A percentile compares a stretch with the other conserved stretches of the same genome.
These are phyloP conservation scores for Dichomitus squalens DNA, from an alignment of 1,284 basidiomycete species.

Conservation along the genomic window DNA sequence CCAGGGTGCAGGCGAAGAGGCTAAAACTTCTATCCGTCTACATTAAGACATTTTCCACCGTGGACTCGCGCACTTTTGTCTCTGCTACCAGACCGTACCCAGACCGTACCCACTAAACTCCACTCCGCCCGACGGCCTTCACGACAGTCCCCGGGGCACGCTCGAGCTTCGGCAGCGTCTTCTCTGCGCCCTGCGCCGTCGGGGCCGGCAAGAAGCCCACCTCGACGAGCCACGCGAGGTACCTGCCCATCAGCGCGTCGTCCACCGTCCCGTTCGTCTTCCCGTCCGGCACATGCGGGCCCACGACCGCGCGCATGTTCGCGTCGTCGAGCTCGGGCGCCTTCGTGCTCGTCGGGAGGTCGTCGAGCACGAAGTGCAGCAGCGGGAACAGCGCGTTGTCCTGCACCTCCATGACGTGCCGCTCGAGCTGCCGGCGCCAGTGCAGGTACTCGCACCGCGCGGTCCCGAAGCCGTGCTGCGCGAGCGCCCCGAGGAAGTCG, in stretches of 20 bases:
- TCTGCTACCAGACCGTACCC: too few species aligned
- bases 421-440: conserved; percentile 92
- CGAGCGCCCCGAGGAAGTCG: conserved; percentile 77
- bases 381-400: conserved; percentile 98
- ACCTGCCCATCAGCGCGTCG: conserved; percentile 79
- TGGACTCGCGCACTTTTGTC: too few species aligned
- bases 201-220: conserved; percentile 86
- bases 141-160: conserved; percentile 26
- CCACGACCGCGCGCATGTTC: conserved; percentile 76
- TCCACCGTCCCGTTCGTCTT: conserved; percentile 69
- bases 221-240: conserved; percentile 92
- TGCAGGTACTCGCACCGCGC: conserved; percentile 85
- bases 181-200: conserved; percentile 38
- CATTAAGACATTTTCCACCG: too few species aligned
- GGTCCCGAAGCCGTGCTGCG: conserved; percentile 82
- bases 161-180: conserved; percentile 46
- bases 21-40: too few species aligned
- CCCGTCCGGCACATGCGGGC: conserved; percentile 40
- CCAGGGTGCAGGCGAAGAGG: too few species aligned
- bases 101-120: conserved; percentile 23
- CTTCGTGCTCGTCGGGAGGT: conserved; percentile 96
- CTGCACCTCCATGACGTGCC: conserved; percentile 91
- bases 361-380: conserved; percentile 96
- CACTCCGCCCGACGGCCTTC: conserved; percentile 53
- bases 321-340: conserved; percentile 89